Evolutionary conservation across 2,329 filamentous ascomycete species (phyloP).

Genomic region (Curvularia eragrostidis): DNA sequence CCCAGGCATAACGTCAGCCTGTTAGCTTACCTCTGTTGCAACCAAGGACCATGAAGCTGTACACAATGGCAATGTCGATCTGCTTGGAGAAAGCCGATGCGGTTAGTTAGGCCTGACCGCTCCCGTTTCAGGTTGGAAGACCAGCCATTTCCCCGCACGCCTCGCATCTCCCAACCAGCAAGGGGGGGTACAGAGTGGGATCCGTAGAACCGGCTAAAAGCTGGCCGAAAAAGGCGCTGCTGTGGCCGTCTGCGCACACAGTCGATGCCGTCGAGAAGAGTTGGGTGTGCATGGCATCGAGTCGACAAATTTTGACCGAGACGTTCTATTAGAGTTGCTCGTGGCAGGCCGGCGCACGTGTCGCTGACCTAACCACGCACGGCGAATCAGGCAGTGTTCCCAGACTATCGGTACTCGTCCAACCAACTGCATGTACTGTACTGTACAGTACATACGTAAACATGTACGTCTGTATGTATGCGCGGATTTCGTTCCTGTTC

Average conservation of each 20-base stretch:
- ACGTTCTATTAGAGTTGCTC: constrained; percentile 7
- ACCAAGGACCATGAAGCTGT: neutral
- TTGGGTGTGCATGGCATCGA: neutral
- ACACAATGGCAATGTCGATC: constrained; percentile 7
- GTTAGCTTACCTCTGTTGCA: neutral
- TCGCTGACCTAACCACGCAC: constrained; percentile 8
- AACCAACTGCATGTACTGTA: neutral
- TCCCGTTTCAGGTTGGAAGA: constrained; percentile 16
- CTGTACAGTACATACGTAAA: neutral
- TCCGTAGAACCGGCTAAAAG: constrained; percentile 16
- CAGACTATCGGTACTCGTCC: neutral
- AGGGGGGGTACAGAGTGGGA: neutral
- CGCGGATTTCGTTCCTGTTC: constrained; percentile 1
- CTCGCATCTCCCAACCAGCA: constrained; percentile 15
- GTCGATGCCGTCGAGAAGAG: constrained; percentile 3
- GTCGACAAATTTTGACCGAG: neutral
- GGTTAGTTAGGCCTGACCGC: constrained; percentile 14
- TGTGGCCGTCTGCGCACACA: neutral
- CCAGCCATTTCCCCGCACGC: constrained; percentile 20
- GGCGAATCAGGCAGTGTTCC: constrained; percentile 7
- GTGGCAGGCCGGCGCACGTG: constrained; percentile 4
- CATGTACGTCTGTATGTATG: neutral
- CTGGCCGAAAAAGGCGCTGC: constrained; percentile 5
- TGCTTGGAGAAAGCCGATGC: constrained; percentile 6
- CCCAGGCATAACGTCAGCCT: neutral